phyloP scores from a whole-genome alignment of 257 asterid genomes.

The Plantago ovata region DNA sequence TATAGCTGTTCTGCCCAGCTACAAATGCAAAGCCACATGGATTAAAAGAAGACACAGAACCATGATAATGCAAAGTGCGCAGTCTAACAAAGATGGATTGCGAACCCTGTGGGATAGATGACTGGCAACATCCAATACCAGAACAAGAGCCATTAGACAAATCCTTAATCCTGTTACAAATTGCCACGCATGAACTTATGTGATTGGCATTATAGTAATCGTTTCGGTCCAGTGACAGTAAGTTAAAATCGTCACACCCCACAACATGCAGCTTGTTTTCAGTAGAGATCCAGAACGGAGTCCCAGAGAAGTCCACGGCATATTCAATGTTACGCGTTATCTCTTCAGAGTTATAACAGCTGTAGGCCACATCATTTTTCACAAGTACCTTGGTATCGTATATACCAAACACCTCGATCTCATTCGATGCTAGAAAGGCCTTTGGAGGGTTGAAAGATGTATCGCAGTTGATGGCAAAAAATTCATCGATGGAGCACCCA shows the following conservation, averaged over 20 bases:
- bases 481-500: conserved; percentile 23
- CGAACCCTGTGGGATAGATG: conserved; percentile 31
- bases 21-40: conserved; percentile 37
- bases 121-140: conserved; percentile 44
- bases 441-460: conserved; percentile 29
- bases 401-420: conserved; percentile 23
- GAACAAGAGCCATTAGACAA: conserved; percentile 29
- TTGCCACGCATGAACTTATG: conserved; percentile 29
- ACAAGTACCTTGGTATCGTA: conserved; percentile 13
- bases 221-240: conserved; percentile 15
- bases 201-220: conserved; percentile 10
- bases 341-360: neutral
- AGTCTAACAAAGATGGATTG: neutral
- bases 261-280: conserved; percentile 29
- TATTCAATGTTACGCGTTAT: rapidly evolving
- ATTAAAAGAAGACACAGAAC: conserved; percentile 19
- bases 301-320: conserved; percentile 1
- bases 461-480: conserved; percentile 23
- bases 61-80: neutral
- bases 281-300: conserved; percentile 27
- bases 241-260: conserved; percentile 33
- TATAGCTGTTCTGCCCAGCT: conserved; percentile 25
- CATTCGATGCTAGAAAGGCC: conserved; percentile 14
- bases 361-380: conserved; percentile 19
- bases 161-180: conserved; percentile 11